Base-by-base conservation (phyloP, 257 asterid species). In the Capsicum baccatum region DNA sequence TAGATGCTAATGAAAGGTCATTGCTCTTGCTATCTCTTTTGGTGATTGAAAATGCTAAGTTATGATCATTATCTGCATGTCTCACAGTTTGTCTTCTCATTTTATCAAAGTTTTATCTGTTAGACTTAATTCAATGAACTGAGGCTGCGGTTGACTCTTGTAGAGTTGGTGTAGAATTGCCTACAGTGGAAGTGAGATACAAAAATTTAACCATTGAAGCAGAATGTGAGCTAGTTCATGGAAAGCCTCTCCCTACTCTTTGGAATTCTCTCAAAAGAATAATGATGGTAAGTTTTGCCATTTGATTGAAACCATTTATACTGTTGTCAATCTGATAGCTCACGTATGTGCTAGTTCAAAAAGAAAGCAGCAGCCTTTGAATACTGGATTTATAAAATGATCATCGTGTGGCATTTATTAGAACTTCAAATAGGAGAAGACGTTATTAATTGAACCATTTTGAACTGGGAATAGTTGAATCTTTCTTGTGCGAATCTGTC, bases 211-310 rank as follows among this genome's bases (percentile, higher is more conserved):
- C 71, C 62, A 87, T 92, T 33, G 92, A 89, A 84, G 96, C 96
- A 0, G 94, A 92, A 83, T 91, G 94, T 84, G 90, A 91, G 87
- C 94, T 93, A 85, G 95, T 93, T 71, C 60, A 89, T 21, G 97
- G 96, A 60, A 92, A 90, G 87, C 96, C 97, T 44, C 90, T 93
- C 33, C 97, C 97, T 9, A 92, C 93, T 39, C 91, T 92, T 47
- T 93, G 97, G 97, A 93, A 92, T 85, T 88, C 94, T 81, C 37
- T 93, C 81, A 93, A 93, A 85, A 87, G 92, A 89, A 19, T 85
- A 83, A 8, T 91, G 64, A 58, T 60, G 89, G 95, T 92, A 84
- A 84, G 85, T 71, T 11, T 70, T 63, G 10, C 48, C 35, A 47
- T 81, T 62, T 47, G 57, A 62, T 76, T 76, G 71, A 54, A 8